Evolutionary conservation across 176 grass and related monocot species (phyloP), one percentile per base, ranked within the genome.

Genomic region (Lolium multiflorum): DNA sequence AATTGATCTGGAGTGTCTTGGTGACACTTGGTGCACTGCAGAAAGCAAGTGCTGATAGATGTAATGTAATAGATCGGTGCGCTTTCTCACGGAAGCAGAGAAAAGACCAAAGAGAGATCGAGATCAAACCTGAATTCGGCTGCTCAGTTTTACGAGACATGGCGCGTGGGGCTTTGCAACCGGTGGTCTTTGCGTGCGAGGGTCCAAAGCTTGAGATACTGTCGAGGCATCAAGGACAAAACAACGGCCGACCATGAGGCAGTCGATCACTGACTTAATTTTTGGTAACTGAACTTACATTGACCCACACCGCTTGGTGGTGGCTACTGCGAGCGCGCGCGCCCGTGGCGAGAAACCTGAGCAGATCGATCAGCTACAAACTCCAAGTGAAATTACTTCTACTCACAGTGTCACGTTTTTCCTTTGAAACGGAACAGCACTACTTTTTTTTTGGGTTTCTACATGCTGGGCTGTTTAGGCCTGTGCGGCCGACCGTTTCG

Each of bases 161-260:
- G 68, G 26, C 51, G 85, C 85, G 85, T 91, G 81, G 24, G 3
- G 3, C 41, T 68, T 73, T 43, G 48, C 28, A 46, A 3, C 71
- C 44, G n/a, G 14, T 20, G 38, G 57, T 65, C 91, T 92, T 98
- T 98, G 95, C 95, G 94, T 98, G 95, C 63, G 86, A 17, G 65
- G 74, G 83, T 52, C 66, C 80, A 93, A 95, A 93, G 89, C 66
- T 72, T 57, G 49, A 93, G 89, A 95, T 98, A 20, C 90, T 74
- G 38, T 5, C 0, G 47, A 57, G 20, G 13, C 15, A 26, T 6
- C 11, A 4, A 46, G 41, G 41, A 41, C 11, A 28, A 62, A 67
- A 38, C 60, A 55, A 26, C 10, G 17, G 28, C 28, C 28, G 28
- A 31, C 28, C n/a, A 11, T 24, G 58, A 11, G 47, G 47, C 47